phyloP scores from a whole-genome alignment of 768 basidiomycete genomes.

The Lentinula sp. region DNA sequence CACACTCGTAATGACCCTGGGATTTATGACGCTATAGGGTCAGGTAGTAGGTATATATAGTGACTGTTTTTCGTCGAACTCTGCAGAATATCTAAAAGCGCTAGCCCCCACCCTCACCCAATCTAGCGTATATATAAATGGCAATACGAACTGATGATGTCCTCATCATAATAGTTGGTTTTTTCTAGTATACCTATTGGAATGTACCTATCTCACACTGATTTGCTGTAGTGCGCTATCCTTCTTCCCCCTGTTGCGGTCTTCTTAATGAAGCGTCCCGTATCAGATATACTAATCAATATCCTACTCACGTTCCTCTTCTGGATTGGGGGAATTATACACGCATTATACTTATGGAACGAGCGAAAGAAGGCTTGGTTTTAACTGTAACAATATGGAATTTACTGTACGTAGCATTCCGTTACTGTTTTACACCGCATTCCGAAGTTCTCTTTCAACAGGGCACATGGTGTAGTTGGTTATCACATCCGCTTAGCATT shows the following conservation, averaged over 20 bases:
- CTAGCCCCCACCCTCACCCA: not conserved
- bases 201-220: not conserved
- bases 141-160: not conserved
- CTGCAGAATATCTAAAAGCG: not conserved
- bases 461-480: constrained; percentile 29
- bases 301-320: constrained; percentile 5
- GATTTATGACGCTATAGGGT: not conserved
- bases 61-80: not conserved
- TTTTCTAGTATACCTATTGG: not conserved
- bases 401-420: not conserved
- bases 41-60: not conserved
- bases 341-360: constrained; percentile 7
- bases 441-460: not conserved
- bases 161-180: constrained; percentile 2
- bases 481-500: constrained; percentile 26
- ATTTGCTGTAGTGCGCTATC: not conserved
- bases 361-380: constrained; percentile 5
- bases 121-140: not conserved
- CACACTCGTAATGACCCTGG: not conserved
- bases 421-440: too few relatives aligned
- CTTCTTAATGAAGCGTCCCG: constrained; percentile 4
- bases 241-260: constrained; percentile 4
- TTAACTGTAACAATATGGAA: not conserved
- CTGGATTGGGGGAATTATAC: constrained; percentile 5
- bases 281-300: constrained; percentile 2